Base-by-base conservation (phyloP, 1,284 basidiomycete species). In the Papiliotrema flavescens region DNA sequence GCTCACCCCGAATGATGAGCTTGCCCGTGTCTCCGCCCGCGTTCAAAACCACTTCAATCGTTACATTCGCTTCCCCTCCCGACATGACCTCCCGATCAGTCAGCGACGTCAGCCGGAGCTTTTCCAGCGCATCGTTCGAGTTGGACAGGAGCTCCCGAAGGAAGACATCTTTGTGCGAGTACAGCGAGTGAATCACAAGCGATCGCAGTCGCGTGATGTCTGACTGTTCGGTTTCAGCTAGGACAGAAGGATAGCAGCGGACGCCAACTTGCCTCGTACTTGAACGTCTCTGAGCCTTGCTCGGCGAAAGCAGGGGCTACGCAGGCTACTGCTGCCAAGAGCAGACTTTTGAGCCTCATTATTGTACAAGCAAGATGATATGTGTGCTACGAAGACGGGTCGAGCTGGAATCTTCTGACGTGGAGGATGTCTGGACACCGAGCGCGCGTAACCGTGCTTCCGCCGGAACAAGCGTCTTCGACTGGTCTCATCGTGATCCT, bases 51-150 rank as follows among this genome's bases (percentile, higher is more conserved):
- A 88, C 83, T 68, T 87, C 85, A 66, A 97, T 87, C 17, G 90
- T 93, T 57, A 97, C 86, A 70, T 97, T 97, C 58, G 85, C 83
- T 36, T 82, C 79, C 43, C 74, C 75, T n/a, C 54, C 57, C 20
- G 46, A 57, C 78, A 89, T 84, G 17, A 87, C 79, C 23, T 74
- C 76, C 66, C 85, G 86, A 71, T 94, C 87, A n/a, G 83, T 93
- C 60, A 97, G 79, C 14, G 89, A 80, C 24, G 84, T 86, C 36
- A 96, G 78, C 24, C 93, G 87, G 46, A 94, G 82, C 75, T 96
- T 97, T 74, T 97, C 93, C 40, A 96, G 79, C 1, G 94, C 93
- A 73, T 97, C 93, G 73, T 95, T 95, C 34, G 91, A 87, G 70
- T 97, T 97, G 13, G 91, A 95, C 55, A 96, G 83, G 46, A 96